Evolutionary conservation across 2,329 filamentous ascomycete genomes (phyloP), one percentile per base, ranked within the genome.

Genomic region (Neurospora sp.): DNA sequence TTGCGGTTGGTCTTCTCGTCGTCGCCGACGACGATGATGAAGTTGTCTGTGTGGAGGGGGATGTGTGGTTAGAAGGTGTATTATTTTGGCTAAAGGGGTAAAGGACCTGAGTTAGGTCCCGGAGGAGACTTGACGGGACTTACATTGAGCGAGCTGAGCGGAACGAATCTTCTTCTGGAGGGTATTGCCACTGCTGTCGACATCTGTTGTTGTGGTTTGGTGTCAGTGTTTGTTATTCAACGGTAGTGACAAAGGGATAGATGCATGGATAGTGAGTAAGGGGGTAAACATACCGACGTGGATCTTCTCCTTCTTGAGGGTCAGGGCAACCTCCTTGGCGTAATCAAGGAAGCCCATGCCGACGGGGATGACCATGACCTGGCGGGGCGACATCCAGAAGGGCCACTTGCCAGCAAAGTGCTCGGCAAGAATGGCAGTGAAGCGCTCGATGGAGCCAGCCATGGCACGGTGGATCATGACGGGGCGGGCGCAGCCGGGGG

Each of bases 381-480:
- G 92, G 68, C 92, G 87, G n/a, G 92, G 92, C 75, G 89, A 92
- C 72, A 96, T 83, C 92, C 92, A 96, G 85, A 95, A 93, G 1
- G 92, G 92, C 92, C 92, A 96, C 82, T 93, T 93, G 75, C 92
- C 92, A 69, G 86, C 92, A 78, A 93, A 95, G 81, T 95, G 92
- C 84, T 96, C 92, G 66, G 88, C 92, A 71, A 95, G 84, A 74
- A 95, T 93, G 74, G 88, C 92, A 77, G 92, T 85, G 81, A 87
- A 87, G 70, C 85, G 82, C 80, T 87, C 85, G 67, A 85, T 82
- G 40, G 78, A 93, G 86, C 80, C 90, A 86, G 79, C 91, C 90
- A 96, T 92, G 72, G 92, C 92, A 75, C 92, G 90, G 81, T 96
- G 92, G 71, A 96, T 92, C 88, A 96, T 94, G 78, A 96, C 92